Evolutionary conservation across 495 filamentous ascomycete species (phyloP).

Genomic region (Echria macrotheca): DNA sequence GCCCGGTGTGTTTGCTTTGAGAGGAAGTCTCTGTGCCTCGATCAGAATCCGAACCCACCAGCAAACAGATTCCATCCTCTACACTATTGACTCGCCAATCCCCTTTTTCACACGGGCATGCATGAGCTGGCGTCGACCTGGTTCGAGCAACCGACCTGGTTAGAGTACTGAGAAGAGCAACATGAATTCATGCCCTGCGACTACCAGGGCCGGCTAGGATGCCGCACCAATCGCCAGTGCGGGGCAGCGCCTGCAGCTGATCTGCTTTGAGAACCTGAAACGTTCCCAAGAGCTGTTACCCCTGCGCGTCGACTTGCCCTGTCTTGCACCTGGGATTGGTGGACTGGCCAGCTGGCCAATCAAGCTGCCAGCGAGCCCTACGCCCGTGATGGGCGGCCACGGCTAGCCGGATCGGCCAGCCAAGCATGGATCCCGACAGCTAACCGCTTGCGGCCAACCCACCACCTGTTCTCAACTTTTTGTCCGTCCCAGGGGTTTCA

Average conservation of each 20-base stretch:
- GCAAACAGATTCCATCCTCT: too few species aligned
- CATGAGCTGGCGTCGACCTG: slow-evolving; percentile 4
- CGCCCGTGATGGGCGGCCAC: neutral
- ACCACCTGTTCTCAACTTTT: neutral
- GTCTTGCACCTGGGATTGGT: neutral
- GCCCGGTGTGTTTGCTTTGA: too few species aligned
- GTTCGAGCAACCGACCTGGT: too few species aligned
- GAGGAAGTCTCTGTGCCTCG: too few species aligned
- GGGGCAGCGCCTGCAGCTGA: neutral
- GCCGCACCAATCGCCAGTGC: slow-evolving; percentile 1
- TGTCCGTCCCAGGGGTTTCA: neutral
- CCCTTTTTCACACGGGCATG: slow-evolving; percentile 1
- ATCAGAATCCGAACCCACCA: too few species aligned
- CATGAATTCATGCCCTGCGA: too few species aligned
- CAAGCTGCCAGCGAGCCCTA: neutral
- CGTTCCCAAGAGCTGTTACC: slow-evolving; percentile 1
- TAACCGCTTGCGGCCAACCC: neutral
- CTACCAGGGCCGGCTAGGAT: too few species aligned
- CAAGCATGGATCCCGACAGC: slow-evolving; percentile 6
- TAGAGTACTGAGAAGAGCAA: too few species aligned
- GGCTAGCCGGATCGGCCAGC: slow-evolving; percentile 4
- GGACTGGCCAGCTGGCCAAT: neutral
- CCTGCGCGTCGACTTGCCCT: slow-evolving; percentile 12
- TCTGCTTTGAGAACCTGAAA: slow-evolving; percentile 10
- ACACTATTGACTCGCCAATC: too few species aligned